These are phyloP conservation scores for Albatrellus ellisii DNA, from an alignment of 768 basidiomycete species.

Conservation along the genomic window DNA sequence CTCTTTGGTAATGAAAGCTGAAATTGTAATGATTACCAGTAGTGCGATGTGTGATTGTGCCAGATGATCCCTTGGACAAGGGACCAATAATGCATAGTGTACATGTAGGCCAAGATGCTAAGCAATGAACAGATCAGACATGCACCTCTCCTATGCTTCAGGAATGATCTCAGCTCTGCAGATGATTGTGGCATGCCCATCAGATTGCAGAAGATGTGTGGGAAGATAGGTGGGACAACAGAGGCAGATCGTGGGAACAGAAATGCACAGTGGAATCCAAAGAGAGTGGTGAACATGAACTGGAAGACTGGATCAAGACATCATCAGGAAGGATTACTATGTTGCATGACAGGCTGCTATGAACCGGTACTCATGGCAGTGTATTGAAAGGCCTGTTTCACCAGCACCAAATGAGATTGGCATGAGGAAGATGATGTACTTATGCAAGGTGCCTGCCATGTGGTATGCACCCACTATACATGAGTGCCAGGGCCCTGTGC, in stretches of 20 bases:
- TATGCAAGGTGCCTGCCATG: slow-evolving; percentile 42
- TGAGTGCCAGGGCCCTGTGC: slow-evolving; percentile 81
- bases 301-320: slow-evolving; percentile 54
- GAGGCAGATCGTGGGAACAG: slow-evolving; percentile 82
- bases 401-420: slow-evolving; percentile 86
- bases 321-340: slow-evolving; percentile 1
- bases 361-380: slow-evolving; percentile 46
- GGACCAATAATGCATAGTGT: slow-evolving; percentile 41
- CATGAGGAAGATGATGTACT: slow-evolving; percentile 60
- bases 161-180: slow-evolving; percentile 41
- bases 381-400: slow-evolving; percentile 44
- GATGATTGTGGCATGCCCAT: slow-evolving; percentile 78
- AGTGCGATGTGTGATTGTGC: slow-evolving; percentile 8
- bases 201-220: slow-evolving; percentile 88
- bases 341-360: slow-evolving; percentile 13
- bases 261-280: slow-evolving; percentile 80
- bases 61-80: slow-evolving; percentile 29
- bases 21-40: too few species aligned
- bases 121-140: slow-evolving; percentile 14
- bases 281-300: slow-evolving; percentile 77
- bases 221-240: slow-evolving; percentile 58
- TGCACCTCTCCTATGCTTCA: slow-evolving; percentile 38
- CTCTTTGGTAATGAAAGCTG: too few species aligned
- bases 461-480: slow-evolving; percentile 68
- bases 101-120: slow-evolving; percentile 48